These are phyloP conservation scores for Boechera retrofracta DNA, from an alignment of 345 rosid species.

Conservation along the genomic window DNA sequence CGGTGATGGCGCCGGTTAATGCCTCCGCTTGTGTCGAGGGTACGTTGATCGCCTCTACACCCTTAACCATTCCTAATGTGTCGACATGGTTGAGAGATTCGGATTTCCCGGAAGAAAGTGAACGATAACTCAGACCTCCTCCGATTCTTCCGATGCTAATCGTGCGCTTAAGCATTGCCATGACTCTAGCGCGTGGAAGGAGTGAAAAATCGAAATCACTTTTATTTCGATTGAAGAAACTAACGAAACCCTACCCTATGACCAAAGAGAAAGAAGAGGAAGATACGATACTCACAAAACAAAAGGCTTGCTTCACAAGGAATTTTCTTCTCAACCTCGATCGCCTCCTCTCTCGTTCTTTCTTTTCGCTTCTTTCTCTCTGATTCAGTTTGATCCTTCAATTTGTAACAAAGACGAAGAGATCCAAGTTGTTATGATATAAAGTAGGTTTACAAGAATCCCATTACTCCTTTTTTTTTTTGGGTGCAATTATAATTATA, in stretches of 20 bases:
- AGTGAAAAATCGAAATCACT: background rate
- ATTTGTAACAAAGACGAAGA: too few species aligned
- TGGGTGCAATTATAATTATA: background rate
- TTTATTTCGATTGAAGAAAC: background rate
- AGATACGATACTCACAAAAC: background rate
- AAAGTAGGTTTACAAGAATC: background rate
- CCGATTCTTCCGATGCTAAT: background rate
- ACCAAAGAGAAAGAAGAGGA: background rate
- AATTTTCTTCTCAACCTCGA: background rate
- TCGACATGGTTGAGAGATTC: background rate
- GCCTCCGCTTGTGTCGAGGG: background rate
- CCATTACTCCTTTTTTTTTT: background rate
- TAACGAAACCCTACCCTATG: background rate
- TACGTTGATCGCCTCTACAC: background rate
- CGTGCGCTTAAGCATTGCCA: background rate
- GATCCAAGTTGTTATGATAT: background rate
- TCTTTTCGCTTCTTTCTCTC: too few species aligned
- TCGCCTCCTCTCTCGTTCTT: background rate
- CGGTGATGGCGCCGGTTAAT: background rate
- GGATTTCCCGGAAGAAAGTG: background rate
- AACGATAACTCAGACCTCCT: constrained; percentile 1
- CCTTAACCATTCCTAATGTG: background rate
- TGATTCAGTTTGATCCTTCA: too few species aligned
- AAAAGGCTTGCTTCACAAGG: background rate
- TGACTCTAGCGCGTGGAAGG: background rate